A percentile compares a stretch with the other conserved stretches of the same genome.
Evolutionary conservation across 768 basidiomycete species (phyloP).

Genomic region (Lentinula sp.): DNA sequence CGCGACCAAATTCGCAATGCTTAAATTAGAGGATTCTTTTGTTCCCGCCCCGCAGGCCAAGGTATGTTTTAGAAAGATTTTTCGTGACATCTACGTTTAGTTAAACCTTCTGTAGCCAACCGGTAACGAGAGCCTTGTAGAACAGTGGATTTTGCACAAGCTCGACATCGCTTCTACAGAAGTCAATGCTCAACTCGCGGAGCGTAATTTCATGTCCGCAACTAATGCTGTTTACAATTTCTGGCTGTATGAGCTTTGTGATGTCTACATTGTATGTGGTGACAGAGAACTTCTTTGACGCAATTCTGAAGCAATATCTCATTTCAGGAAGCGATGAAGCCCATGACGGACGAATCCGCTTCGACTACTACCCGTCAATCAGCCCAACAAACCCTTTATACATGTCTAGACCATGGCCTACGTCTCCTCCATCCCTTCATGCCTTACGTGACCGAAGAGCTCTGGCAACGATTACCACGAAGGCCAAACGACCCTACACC

Average conservation of each 20-base stretch:
- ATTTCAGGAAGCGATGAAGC: slow-evolving; percentile 93
- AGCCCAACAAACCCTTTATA: slow-evolving; percentile 94
- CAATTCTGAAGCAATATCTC: background rate
- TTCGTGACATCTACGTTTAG: background rate
- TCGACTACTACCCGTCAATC: slow-evolving; percentile 61
- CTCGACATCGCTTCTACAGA: slow-evolving; percentile 76
- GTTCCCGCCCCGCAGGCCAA: slow-evolving; percentile 64
- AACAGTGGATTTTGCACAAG: slow-evolving; percentile 94
- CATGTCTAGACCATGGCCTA: slow-evolving; percentile 86
- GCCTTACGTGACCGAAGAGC: slow-evolving; percentile 98
- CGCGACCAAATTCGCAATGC: slow-evolving; percentile 98
- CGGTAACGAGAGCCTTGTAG: slow-evolving; percentile 86
- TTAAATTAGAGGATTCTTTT: slow-evolving; percentile 85
- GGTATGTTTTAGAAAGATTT: slow-evolving; percentile 32
- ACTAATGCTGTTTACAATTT: slow-evolving; percentile 85
- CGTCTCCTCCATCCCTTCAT: slow-evolving; percentile 95
- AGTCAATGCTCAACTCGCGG: slow-evolving; percentile 66
- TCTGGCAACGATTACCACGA: slow-evolving; percentile 94
- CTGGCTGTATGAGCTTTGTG: slow-evolving; percentile 99
- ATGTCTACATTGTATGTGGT: slow-evolving; percentile 86
- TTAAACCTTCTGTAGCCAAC: slow-evolving; percentile 52
- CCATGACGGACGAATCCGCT: slow-evolving; percentile 82
- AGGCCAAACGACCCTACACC: slow-evolving; percentile 75
- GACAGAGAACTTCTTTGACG: background rate
- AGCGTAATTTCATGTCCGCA: slow-evolving; percentile 90